phyloP scores from a whole-genome alignment of 257 asterid species.

The Marsdenia floribunda region DNA sequence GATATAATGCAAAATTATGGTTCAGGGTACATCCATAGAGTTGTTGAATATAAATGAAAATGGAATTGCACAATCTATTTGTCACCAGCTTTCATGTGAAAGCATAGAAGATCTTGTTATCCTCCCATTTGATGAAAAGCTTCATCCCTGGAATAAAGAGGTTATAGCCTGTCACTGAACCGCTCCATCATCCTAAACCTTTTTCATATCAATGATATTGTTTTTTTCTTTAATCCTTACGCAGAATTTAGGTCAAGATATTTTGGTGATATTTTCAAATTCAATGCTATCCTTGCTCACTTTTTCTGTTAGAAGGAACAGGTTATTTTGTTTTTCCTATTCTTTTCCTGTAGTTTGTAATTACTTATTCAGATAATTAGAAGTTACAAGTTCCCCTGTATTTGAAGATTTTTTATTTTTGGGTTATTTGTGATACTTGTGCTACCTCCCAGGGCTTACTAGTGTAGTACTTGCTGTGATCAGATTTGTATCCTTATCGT shows the following conservation, averaged over 20 bases:
- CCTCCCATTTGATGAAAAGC: slow-evolving; percentile 31
- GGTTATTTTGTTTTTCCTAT: slow-evolving; percentile 35
- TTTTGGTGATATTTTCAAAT: slow-evolving; percentile 80
- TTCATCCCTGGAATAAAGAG: slow-evolving; percentile 55
- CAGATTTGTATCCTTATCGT: slow-evolving; percentile 73
- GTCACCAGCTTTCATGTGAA: slow-evolving; percentile 92
- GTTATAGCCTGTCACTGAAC: slow-evolving; percentile 21
- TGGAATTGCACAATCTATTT: slow-evolving; percentile 69
- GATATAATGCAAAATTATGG: slow-evolving; percentile 2
- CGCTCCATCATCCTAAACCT: too few species aligned
- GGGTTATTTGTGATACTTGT: neutral
- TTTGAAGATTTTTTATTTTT: neutral
- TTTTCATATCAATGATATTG: slow-evolving; percentile 12
- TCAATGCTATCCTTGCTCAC: slow-evolving; percentile 85
- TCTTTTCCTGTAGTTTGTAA: neutral
- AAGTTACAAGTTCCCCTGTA: neutral
- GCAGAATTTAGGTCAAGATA: slow-evolving; percentile 66
- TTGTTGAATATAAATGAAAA: slow-evolving; percentile 69
- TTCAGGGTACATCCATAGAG: slow-evolving; percentile 89
- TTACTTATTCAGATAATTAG: neutral
- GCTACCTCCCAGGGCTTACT: slow-evolving; percentile 13
- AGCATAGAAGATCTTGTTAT: slow-evolving; percentile 77
- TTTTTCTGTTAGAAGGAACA: slow-evolving; percentile 86
- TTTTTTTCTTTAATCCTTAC: slow-evolving; percentile 21
- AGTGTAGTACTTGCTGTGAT: slow-evolving; percentile 1